Base-by-base conservation (phyloP, 83 land plant species). In the Picea abies region DNA sequence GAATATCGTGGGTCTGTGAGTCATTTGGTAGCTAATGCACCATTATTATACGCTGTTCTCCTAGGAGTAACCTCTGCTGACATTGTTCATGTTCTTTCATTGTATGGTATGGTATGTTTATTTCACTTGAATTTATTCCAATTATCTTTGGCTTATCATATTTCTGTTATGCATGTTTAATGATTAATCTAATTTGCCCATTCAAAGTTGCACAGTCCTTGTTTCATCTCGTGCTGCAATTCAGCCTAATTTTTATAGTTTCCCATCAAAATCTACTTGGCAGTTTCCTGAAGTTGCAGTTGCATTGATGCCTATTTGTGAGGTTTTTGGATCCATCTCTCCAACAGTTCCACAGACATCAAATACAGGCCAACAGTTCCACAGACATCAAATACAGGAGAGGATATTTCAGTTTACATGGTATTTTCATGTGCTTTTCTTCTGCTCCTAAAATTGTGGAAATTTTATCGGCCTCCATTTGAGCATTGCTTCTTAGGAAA, bases 261-360 rank as follows among this genome's bases (percentile, higher is more conserved):
- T 79, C 10, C 85, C 93, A 78, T 71, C 84, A 52, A n/a, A 20
- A 52, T 52, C 56, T 52, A 52, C 56, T 35, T 58, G 68, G 29
- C 91, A 94, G 97, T 81, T 93, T 72, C 97, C 97, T 72, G 93
- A 92, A 83, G 83, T 93, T 84, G 97, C 96, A 20, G 96, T 94
- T 60, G 79, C 94, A 32, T 84, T 93, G 70, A 72, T 95, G 85
- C 97, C 97, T 16, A 86, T 95, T 19, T 95, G 97, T 86, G 97
- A 95, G 85, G 89, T 85, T 2, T 95, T 95, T 91, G 97, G 97
- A 11, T 91, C 96, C 14, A 69, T 93, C 29, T 15, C 84, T 58
- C 96, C 96, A 7, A 76, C 89, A 58, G 72, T 82, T 60, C 81
- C 76, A 78, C 58, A 79, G 23, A 85, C 83, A 71, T 56, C 88